These are phyloP conservation scores for Aspergillus udagawae DNA, from an alignment of 2,329 filamentous ascomycete genomes.

Conservation along the genomic window DNA sequence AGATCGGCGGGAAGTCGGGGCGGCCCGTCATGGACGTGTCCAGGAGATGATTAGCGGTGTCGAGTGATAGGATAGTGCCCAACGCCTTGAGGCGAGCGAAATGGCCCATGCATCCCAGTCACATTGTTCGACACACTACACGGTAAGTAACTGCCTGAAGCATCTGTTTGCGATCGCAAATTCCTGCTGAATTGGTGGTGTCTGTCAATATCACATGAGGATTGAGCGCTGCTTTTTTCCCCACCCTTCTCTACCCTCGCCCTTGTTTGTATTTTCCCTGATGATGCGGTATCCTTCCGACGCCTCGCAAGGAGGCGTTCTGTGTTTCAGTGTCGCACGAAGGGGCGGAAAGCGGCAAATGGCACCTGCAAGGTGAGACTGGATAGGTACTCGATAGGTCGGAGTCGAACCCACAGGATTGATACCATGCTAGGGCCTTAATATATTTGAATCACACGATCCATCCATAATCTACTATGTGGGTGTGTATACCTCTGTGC, in stretches of 20 bases:
- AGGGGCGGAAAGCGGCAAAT: not conserved
- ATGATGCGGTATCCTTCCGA: not conserved
- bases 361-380: not conserved
- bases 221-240: not conserved
- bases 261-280: not conserved
- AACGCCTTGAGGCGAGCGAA: conserved; percentile 16
- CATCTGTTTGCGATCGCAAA: conserved; percentile 13
- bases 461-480: not conserved
- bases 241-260: not conserved
- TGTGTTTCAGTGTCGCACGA: not conserved
- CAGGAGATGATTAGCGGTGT: conserved; percentile 20
- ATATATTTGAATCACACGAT: conserved; percentile 17
- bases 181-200: conserved; percentile 6
- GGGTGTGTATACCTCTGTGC: not conserved
- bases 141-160: not conserved
- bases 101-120: conserved; percentile 15
- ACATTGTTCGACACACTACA: not conserved
- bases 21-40: conserved; percentile 26
- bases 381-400: not conserved
- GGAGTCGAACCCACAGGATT: not conserved
- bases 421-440: not conserved
- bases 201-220: not conserved
- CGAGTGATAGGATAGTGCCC: conserved; percentile 14
- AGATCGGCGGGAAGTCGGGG: conserved; percentile 29
- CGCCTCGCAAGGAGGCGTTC: not conserved